Evolutionary conservation across 108 stramenopile species (phyloP).

Genomic region (Thalassiosira profunda): DNA sequence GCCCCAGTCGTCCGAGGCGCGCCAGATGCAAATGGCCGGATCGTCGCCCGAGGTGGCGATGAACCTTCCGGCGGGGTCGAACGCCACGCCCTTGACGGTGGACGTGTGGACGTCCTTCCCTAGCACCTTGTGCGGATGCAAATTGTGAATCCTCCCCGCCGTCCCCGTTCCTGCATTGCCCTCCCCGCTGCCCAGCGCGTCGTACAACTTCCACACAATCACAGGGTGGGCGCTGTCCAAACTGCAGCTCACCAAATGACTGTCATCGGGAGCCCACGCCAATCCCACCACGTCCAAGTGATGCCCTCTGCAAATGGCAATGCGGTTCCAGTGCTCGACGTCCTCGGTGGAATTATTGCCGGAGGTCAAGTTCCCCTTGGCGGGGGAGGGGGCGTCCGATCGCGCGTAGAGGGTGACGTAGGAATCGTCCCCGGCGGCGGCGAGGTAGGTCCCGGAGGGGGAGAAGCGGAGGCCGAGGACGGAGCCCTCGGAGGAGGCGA

Average conservation of each 20-base stretch:
- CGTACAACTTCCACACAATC: slow-evolving; percentile 85
- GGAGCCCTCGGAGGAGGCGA: slow-evolving; percentile 85
- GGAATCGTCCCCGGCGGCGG: slow-evolving; percentile 89
- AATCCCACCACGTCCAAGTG: slow-evolving; percentile 87
- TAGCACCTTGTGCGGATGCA: slow-evolving; percentile 80
- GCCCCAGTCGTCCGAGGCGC: slow-evolving; percentile 92
- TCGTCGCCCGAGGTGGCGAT: slow-evolving; percentile 86
- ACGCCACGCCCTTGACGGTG: slow-evolving; percentile 90
- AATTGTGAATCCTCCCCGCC: slow-evolving; percentile 28
- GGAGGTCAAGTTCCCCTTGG: slow-evolving; percentile 55
- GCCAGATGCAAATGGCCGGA: slow-evolving; percentile 88
- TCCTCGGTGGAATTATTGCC: slow-evolving; percentile 21
- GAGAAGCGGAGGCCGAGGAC: slow-evolving; percentile 86
- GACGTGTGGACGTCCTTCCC: slow-evolving; percentile 76
- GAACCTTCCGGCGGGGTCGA: slow-evolving; percentile 90
- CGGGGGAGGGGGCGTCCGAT: slow-evolving; percentile 16
- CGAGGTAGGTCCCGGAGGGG: slow-evolving; percentile 70
- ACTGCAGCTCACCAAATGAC: slow-evolving; percentile 85
- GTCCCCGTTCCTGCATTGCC: neutral
- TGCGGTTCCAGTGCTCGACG: slow-evolving; percentile 85
- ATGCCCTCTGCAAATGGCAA: slow-evolving; percentile 88
- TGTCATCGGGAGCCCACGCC: slow-evolving; percentile 94
- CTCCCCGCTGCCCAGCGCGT: slow-evolving; percentile 36
- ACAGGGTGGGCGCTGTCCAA: slow-evolving; percentile 87
- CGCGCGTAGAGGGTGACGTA: slow-evolving; percentile 76